phyloP scores from a whole-genome alignment of 805 yeast genomes.

The Vanderwaltozyma yarrowii region DNA sequence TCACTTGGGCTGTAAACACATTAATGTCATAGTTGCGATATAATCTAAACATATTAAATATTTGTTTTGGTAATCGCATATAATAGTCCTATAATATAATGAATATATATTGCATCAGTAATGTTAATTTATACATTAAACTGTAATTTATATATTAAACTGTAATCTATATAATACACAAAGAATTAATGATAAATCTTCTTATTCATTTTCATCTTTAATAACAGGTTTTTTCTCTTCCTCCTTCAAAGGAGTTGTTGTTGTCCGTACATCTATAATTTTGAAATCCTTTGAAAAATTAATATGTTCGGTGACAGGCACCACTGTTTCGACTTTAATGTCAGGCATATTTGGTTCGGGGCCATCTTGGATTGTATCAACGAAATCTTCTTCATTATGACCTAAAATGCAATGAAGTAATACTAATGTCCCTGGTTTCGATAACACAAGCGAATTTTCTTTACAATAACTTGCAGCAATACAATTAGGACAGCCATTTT shows the following conservation, averaged over 20 bases:
- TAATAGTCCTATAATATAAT: no score
- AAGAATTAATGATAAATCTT: neutral
- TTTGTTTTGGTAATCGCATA: no score
- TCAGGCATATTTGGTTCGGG: constrained; percentile 72
- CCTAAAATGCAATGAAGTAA: constrained; percentile 57
- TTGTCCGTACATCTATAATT: constrained; percentile 33
- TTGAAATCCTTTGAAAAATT: constrained; percentile 54
- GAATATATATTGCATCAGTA: no score
- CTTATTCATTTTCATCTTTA: neutral
- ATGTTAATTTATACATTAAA: no score
- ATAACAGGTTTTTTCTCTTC: neutral
- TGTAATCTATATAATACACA: no score
- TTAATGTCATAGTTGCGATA: constrained; percentile 45
- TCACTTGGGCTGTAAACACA: constrained; percentile 84
- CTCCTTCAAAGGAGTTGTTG: neutral
- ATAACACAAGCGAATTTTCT: constrained; percentile 71
- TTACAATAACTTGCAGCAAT: constrained; percentile 75
- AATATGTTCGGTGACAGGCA: constrained; percentile 43
- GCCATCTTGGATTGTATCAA: constrained; percentile 42
- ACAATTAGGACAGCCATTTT: constrained; percentile 68
- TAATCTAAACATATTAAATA: no score
- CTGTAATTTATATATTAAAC: no score
- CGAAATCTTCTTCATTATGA: constrained; percentile 27
- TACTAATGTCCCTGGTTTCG: constrained; percentile 76
- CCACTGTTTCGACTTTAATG: constrained; percentile 57